Evolutionary conservation across 129 eudicot genomes (phyloP), one percentile per base, ranked within the genome.

Genomic region (Tanacetum coccineum): DNA sequence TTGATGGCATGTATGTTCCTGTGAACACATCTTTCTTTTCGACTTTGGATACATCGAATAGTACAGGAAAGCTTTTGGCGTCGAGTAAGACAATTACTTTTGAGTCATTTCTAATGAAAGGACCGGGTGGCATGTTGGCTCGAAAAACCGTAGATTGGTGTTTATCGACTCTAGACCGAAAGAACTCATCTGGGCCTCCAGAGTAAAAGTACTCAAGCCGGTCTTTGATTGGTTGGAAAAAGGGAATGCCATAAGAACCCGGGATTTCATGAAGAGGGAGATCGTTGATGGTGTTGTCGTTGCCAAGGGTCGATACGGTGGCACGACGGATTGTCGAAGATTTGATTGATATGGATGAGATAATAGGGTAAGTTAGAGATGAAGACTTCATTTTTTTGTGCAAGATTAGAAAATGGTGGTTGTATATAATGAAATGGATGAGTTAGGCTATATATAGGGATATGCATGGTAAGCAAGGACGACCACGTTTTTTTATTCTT

Each of bases 111-210:
- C 95, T 30, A 21, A 91, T 87, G 9, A 77, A 63, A 0, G 96
- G 95, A 1, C 98, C 98, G 2, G 98, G 98, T 20, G 96, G 98
- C 98, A 91, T 88, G 79, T 88, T 91, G 13, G 90, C 68, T 1
- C 95, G 70, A 67, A 83, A 91, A 14, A 91, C 86, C 22, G 97
- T 91, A 26, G 97, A 87, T 51, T 81, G 81, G 46, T 67, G 59
- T 25, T 88, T 91, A 3, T 87, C 82, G 2, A 83, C 51, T 4
- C 96, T 61, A 0, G 98, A 85, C 32, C 80, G 85, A 76, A 91
- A 88, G 64, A 42, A 91, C 5, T 91, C 96, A 3, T 91, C 94
- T 1, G 78, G 69, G 8, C 84, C 67, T 1, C 96, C 96, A 66
- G 88, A 70, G 76, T 89, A 89, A 58, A 86, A 89, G 55, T 79